These are phyloP conservation scores for Purshia tridentata DNA, from an alignment of 306 rosid genomes.

Conservation along the genomic window DNA sequence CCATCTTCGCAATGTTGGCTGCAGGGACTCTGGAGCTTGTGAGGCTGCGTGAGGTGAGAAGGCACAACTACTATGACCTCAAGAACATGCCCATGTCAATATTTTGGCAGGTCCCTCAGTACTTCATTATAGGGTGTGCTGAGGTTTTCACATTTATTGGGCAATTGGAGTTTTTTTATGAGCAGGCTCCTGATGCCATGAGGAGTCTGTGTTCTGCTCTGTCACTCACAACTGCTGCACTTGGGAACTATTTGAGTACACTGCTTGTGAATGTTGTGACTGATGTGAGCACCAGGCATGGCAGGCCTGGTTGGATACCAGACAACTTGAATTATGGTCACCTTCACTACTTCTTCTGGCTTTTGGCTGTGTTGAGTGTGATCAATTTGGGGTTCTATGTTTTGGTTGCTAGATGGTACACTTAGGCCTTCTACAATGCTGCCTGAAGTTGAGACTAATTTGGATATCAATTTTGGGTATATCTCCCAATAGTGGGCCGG, in stretches of 20 bases:
- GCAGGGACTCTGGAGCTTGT: constrained; percentile 17
- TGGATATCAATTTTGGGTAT: no score
- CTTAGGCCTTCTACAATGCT: no score
- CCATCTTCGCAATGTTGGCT: constrained; percentile 9
- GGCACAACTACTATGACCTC: constrained; percentile 13
- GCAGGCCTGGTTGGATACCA: constrained; percentile 21
- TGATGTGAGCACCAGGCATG: constrained; percentile 8
- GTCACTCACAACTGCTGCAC: constrained; percentile 13
- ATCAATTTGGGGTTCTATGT: constrained; percentile 26
- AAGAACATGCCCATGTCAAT: constrained; percentile 31
- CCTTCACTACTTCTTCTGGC: constrained; percentile 18
- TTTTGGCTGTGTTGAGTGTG: constrained; percentile 14
- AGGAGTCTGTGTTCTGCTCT: constrained; percentile 32
- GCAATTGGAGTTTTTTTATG: constrained; percentile 27
- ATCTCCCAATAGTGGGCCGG: no score
- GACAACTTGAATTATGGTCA: constrained; percentile 25
- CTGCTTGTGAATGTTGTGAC: constrained; percentile 17
- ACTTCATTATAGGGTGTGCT: constrained; percentile 25
- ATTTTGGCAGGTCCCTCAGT: constrained; percentile 32
- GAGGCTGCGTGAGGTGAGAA: constrained; percentile 10
- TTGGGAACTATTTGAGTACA: constrained; percentile 18
- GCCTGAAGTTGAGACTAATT: no score
- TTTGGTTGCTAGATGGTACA: no score
- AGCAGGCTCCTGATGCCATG: constrained; percentile 37
- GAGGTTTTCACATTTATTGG: constrained; percentile 22